Evolutionary conservation across 1,139 yeast genomes (phyloP).

Genomic region (Candida sp.): DNA sequence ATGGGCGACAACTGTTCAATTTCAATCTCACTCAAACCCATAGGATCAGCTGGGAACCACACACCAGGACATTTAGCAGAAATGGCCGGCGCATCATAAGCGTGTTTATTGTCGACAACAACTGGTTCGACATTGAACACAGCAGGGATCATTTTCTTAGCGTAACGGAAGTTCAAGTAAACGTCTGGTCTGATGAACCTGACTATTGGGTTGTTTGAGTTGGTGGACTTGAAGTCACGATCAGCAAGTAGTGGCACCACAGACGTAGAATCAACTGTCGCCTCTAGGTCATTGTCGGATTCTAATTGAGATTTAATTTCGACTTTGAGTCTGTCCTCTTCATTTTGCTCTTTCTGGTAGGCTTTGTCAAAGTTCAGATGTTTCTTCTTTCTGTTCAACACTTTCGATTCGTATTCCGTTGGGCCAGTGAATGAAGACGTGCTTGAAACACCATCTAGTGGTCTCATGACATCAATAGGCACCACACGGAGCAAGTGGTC

Average conservation of each 20-base stretch:
- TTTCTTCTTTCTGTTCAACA: conserved; percentile 26
- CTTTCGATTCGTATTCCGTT: conserved; percentile 39
- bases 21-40: conserved; percentile 73
- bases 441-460: conserved; percentile 68
- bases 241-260: conserved; percentile 59
- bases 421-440: conserved; percentile 57
- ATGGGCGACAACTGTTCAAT: conserved; percentile 51
- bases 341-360: conserved; percentile 19
- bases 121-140: conserved; percentile 36
- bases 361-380: conserved; percentile 16
- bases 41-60: conserved; percentile 90
- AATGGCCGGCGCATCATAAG: conserved; percentile 76
- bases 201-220: conserved; percentile 35
- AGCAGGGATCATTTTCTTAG: conserved; percentile 59
- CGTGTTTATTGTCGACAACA: conserved; percentile 36
- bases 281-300: conserved; percentile 18
- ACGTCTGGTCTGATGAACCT: conserved; percentile 70
- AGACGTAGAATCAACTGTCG: conserved; percentile 11
- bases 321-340: conserved; percentile 15
- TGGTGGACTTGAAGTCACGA: conserved; percentile 41
- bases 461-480: conserved; percentile 72
- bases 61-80: conserved; percentile 67
- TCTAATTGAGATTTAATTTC: conserved; percentile 25
- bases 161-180: conserved; percentile 59
- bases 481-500: conserved; percentile 59